Conservation (phyloP, 73 alveolate genomes). For the Paraurostyla sp. region DNA sequence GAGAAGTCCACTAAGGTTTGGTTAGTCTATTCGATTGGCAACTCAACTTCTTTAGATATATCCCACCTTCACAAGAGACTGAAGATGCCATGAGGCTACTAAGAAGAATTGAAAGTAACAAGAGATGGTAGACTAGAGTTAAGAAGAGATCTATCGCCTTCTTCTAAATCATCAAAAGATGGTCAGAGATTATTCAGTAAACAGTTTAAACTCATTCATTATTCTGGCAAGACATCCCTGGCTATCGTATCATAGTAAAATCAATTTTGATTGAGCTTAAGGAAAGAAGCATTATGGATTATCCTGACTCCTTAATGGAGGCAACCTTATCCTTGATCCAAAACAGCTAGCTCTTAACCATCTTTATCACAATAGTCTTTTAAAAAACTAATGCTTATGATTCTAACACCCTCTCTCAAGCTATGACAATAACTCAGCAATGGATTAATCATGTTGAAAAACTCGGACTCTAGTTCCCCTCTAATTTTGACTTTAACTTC, state of each 20-base stretch:
- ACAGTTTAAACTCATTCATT: constrained; percentile 68
- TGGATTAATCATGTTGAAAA: constrained; percentile 69
- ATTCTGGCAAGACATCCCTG: constrained; percentile 89
- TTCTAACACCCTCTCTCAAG: constrained; percentile 45
- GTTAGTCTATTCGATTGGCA: constrained; percentile 83
- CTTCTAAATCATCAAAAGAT: constrained; percentile 80
- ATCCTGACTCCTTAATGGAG: constrained; percentile 87
- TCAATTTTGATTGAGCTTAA: constrained; percentile 81
- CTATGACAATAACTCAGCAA: constrained; percentile 72
- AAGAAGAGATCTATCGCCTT: constrained; percentile 89
- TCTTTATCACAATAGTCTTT: constrained; percentile 80
- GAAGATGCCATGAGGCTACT: constrained; percentile 31
- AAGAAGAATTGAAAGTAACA: constrained; percentile 39
- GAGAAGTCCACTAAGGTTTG: background rate
- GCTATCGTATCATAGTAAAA: constrained; percentile 75
- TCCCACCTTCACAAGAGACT: constrained; percentile 45
- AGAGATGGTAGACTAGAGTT: constrained; percentile 80
- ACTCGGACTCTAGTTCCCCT: constrained; percentile 72
- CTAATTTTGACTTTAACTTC: constrained; percentile 82
- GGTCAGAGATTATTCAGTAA: constrained; percentile 75
- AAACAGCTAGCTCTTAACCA: constrained; percentile 74
- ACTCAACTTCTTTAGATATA: constrained; percentile 67
- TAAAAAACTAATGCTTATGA: constrained; percentile 63
- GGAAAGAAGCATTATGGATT: constrained; percentile 76
- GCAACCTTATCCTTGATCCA: constrained; percentile 72